Percentiles rank a stretch among this genome's conserved stretches.
Conservation (phyloP, 192 early-diverging fungal species). For the Entomortierella chlamydospora region DNA sequence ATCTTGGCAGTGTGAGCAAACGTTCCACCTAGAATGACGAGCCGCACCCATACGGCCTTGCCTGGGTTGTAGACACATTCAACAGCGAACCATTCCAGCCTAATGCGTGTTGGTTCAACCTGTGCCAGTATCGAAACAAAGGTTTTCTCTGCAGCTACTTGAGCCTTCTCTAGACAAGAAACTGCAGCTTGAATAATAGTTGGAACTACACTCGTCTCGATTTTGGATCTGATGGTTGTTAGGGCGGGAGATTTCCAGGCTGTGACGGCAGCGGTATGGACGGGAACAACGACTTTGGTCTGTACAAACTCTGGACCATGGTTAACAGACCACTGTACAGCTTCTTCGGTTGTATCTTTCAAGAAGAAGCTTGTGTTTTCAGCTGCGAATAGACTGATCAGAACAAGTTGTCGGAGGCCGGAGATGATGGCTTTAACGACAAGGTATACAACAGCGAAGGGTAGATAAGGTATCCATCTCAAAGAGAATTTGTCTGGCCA, state of each 20-base stretch:
- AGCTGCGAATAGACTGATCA: conserved; percentile 14
- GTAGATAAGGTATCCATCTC: conserved; percentile 29
- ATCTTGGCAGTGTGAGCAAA: conserved; percentile 43
- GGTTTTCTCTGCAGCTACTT: background rate
- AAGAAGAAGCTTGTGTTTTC: conserved; percentile 8
- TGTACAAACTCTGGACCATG: conserved; percentile 33
- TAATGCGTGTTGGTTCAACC: conserved; percentile 14
- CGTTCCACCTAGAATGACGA: conserved; percentile 11
- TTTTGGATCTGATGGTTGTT: background rate
- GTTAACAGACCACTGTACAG: conserved; percentile 21
- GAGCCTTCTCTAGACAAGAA: background rate
- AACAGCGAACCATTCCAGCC: conserved; percentile 26
- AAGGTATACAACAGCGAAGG: conserved; percentile 24
- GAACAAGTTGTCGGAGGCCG: conserved; percentile 17
- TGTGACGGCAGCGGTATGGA: background rate
- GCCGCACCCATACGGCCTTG: conserved; percentile 19
- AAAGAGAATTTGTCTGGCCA: conserved; percentile 21
- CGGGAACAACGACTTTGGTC: conserved; percentile 3
- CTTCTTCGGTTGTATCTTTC: background rate
- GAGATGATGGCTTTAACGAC: conserved; percentile 11
- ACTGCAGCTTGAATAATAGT: background rate
- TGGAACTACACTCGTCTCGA: conserved; percentile 24
- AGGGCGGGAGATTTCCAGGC: conserved; percentile 22
- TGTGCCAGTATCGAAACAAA: background rate
- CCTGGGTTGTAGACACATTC: conserved; percentile 40